Percentiles rank a stretch among this genome's conserved stretches.
Evolutionary conservation across 306 rosid genomes (phyloP).

Genomic region (Abrus pulchellus): DNA sequence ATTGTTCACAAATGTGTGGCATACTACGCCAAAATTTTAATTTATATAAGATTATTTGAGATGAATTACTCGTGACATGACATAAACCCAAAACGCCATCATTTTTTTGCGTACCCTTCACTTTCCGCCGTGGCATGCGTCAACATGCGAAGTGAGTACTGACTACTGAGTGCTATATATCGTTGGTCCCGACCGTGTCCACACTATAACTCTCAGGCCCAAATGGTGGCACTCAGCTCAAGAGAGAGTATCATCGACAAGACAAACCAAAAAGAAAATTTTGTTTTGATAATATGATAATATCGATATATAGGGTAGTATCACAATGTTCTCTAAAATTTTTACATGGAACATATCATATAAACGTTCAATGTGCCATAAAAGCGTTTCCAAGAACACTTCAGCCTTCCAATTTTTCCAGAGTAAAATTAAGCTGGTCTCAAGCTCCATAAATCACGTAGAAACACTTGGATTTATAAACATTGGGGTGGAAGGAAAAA

Average conservation of each 20-base stretch:
- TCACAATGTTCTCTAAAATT: not conserved
- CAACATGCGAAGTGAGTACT: constrained; percentile 39
- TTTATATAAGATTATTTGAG: too few relatives aligned
- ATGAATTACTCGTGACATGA: not conserved
- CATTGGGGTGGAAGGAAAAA: too few relatives aligned
- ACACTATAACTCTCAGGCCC: constrained; percentile 32
- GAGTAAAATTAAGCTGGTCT: not conserved
- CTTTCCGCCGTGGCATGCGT: constrained; percentile 37
- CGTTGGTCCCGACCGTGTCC: constrained; percentile 37
- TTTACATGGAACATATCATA: not conserved
- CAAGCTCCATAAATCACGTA: constrained; percentile 41
- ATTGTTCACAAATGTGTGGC: not conserved
- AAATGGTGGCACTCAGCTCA: constrained; percentile 44
- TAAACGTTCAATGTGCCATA: not conserved
- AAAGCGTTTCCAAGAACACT: not conserved
- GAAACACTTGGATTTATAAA: too few relatives aligned
- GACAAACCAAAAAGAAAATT: not conserved
- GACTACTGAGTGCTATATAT: not conserved
- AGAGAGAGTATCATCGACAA: constrained; percentile 23
- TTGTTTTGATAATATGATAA: not conserved
- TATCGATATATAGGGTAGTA: not conserved
- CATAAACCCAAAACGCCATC: constrained; percentile 20
- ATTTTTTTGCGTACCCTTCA: not conserved
- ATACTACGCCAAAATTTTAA: not conserved
- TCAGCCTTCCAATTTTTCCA: not conserved